A percentile compares a stretch with the other conserved stretches of the same genome.
phyloP scores from a whole-genome alignment of 805 yeast genomes.

The Saccharomyces paradoxus region DNA sequence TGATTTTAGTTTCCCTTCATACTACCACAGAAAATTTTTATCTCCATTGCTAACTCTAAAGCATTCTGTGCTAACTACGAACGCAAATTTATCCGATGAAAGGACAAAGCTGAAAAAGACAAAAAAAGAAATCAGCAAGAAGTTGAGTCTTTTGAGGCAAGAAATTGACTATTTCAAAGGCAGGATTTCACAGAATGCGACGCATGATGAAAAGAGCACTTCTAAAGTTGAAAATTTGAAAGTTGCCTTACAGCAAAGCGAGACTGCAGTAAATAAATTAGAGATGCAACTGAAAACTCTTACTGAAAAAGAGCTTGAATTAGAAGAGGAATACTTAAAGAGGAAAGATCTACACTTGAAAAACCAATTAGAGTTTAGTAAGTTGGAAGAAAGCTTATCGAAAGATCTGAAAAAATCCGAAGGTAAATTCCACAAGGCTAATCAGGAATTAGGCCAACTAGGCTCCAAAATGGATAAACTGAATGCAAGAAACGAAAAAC shows the following conservation, averaged over 20 bases:
- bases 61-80: slow-evolving; percentile 57
- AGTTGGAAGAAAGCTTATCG: slow-evolving; percentile 17
- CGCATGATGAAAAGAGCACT: slow-evolving; percentile 49
- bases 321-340: slow-evolving; percentile 32
- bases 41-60: slow-evolving; percentile 59
- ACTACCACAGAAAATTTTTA: slow-evolving; percentile 33
- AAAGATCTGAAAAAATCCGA: slow-evolving; percentile 8
- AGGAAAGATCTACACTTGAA: slow-evolving; percentile 32
- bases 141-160: slow-evolving; percentile 40
- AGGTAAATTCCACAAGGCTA: slow-evolving; percentile 10
- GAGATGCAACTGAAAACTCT: slow-evolving; percentile 16
- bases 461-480: slow-evolving; percentile 17
- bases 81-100: slow-evolving; percentile 50
- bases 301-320: slow-evolving; percentile 11
- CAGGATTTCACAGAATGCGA: slow-evolving; percentile 40
- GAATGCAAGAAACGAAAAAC: slow-evolving; percentile 14
- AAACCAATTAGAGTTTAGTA: slow-evolving; percentile 27
- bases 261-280: slow-evolving; percentile 23
- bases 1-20: slow-evolving; percentile 30
- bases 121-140: slow-evolving; percentile 51
- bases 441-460: slow-evolving; percentile 19
- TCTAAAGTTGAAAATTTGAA: slow-evolving; percentile 45
- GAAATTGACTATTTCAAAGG: slow-evolving; percentile 50
- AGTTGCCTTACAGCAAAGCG: slow-evolving; percentile 32
- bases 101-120: slow-evolving; percentile 48